Conservation (phyloP, 2,329 filamentous ascomycete genomes). For the Botrytis paeoniae region DNA sequence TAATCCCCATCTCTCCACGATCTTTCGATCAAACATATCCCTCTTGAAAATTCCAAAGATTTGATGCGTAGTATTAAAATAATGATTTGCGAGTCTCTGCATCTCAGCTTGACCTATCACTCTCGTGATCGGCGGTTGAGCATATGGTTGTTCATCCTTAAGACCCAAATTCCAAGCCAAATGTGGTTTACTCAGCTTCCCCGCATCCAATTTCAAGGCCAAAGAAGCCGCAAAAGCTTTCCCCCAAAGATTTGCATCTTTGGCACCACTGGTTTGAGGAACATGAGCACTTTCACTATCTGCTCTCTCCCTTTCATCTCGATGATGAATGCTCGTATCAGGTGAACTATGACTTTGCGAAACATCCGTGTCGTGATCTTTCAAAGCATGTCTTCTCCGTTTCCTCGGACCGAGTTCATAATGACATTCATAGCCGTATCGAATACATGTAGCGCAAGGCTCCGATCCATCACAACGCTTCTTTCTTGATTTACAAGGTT, state of each 20-base stretch:
- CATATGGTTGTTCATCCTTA: constrained; percentile 31
- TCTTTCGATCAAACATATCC: constrained; percentile 28
- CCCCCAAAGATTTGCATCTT: constrained; percentile 12
- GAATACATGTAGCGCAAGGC: constrained; percentile 16
- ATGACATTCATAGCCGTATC: constrained; percentile 18
- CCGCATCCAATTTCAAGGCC: constrained; percentile 16
- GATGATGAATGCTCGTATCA: constrained; percentile 6
- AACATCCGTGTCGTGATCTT: constrained; percentile 16
- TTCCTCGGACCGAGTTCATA: constrained; percentile 16
- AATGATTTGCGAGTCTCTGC: constrained; percentile 31
- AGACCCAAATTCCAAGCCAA: constrained; percentile 40
- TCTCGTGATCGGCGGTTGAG: constrained; percentile 27
- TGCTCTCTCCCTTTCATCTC: constrained; percentile 15
- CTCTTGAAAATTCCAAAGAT: constrained; percentile 38
- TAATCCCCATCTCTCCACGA: constrained; percentile 36
- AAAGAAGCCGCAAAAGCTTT: constrained; percentile 16
- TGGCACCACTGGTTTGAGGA: neutral
- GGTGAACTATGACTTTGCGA: constrained; percentile 18
- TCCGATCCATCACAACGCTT: constrained; percentile 19
- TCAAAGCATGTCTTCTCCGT: constrained; percentile 10
- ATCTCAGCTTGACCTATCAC: constrained; percentile 19
- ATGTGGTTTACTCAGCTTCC: constrained; percentile 35
- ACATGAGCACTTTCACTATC: constrained; percentile 7
- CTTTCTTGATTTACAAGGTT: constrained; percentile 20
- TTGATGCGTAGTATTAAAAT: constrained; percentile 35